Evolutionary conservation across 179 eudicot genomes (phyloP).

Genomic region (Drosera spatulata): DNA sequence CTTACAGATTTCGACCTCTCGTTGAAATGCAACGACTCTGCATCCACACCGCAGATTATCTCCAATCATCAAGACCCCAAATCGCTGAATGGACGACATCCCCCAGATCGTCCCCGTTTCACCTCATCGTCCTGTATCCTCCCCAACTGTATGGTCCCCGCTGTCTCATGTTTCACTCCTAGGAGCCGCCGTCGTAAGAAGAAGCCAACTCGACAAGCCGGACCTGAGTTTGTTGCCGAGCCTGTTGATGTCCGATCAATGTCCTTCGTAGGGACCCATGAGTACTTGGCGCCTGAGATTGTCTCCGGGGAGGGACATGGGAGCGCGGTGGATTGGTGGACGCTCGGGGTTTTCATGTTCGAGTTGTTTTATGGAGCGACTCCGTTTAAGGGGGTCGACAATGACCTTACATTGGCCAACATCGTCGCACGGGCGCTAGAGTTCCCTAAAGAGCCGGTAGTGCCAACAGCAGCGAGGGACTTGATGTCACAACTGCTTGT

Average conservation of each 20-base stretch:
- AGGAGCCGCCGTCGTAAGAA: slow-evolving; percentile 43
- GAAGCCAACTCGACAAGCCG: slow-evolving; percentile 28
- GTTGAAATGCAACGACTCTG: slow-evolving; percentile 58
- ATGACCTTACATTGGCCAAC: slow-evolving; percentile 80
- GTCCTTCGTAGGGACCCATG: slow-evolving; percentile 97
- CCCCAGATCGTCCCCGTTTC: slow-evolving; percentile 22
- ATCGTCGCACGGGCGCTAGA: slow-evolving; percentile 90
- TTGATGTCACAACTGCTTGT: slow-evolving; percentile 54
- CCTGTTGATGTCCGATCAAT: slow-evolving; percentile 85
- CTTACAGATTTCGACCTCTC: slow-evolving; percentile 92
- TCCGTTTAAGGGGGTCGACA: slow-evolving; percentile 75
- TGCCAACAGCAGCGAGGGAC: slow-evolving; percentile 64
- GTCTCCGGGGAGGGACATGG: slow-evolving; percentile 96
- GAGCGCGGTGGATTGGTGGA: slow-evolving; percentile 98
- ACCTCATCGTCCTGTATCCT: slow-evolving; percentile 72
- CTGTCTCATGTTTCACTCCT: slow-evolving; percentile 8
- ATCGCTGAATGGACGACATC: slow-evolving; percentile 9
- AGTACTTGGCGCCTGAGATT: slow-evolving; percentile 13
- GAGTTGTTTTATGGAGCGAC: slow-evolving; percentile 81
- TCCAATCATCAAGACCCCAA: slow-evolving; percentile 16
- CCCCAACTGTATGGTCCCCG: slow-evolving; percentile 58
- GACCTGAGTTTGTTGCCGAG: slow-evolving; percentile 75
- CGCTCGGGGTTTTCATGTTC: slow-evolving; percentile 67
- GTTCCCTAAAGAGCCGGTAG: slow-evolving; percentile 72
- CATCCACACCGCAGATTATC: slow-evolving; percentile 63